These are phyloP conservation scores for Huntiella decipiens DNA, from an alignment of 2,329 filamentous ascomycete genomes.

Conservation along the genomic window DNA sequence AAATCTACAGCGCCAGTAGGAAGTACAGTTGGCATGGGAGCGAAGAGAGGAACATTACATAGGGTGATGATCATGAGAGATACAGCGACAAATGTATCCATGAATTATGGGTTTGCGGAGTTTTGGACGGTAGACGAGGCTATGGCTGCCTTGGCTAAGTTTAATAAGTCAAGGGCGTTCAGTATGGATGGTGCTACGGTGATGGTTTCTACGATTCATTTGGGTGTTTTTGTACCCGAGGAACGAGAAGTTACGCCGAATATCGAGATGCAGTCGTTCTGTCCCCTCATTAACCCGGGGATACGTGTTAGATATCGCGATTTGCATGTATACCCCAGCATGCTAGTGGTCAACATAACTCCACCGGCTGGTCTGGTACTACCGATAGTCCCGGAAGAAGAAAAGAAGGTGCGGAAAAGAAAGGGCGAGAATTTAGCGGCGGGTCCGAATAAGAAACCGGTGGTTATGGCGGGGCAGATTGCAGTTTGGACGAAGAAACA, in stretches of 20 bases:
- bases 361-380: constrained; percentile 14
- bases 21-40: constrained; percentile 44
- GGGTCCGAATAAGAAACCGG: constrained; percentile 20
- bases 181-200: constrained; percentile 59
- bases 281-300: constrained; percentile 47
- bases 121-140: constrained; percentile 63
- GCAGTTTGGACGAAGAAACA: constrained; percentile 27
- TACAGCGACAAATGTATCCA: constrained; percentile 49
- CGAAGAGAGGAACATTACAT: constrained; percentile 53
- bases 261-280: constrained; percentile 47
- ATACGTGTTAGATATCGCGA: constrained; percentile 62
- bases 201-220: constrained; percentile 55
- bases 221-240: constrained; percentile 68
- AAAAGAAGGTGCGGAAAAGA: constrained; percentile 31
- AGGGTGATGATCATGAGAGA: constrained; percentile 63
- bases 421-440: constrained; percentile 26
- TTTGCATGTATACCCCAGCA: constrained; percentile 49
- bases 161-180: constrained; percentile 53
- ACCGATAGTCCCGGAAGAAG: constrained; percentile 15
- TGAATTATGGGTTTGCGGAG: constrained; percentile 70
- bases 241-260: constrained; percentile 36
- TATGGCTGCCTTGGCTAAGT: constrained; percentile 52
- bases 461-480: constrained; percentile 25
- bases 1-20: constrained; percentile 38
- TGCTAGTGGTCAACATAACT: constrained; percentile 37